A percentile compares a stretch with the other conserved stretches of the same genome.
Evolutionary conservation across 2,329 filamentous ascomycete genomes (phyloP).

Genomic region (Blastomyces gilchristii): DNA sequence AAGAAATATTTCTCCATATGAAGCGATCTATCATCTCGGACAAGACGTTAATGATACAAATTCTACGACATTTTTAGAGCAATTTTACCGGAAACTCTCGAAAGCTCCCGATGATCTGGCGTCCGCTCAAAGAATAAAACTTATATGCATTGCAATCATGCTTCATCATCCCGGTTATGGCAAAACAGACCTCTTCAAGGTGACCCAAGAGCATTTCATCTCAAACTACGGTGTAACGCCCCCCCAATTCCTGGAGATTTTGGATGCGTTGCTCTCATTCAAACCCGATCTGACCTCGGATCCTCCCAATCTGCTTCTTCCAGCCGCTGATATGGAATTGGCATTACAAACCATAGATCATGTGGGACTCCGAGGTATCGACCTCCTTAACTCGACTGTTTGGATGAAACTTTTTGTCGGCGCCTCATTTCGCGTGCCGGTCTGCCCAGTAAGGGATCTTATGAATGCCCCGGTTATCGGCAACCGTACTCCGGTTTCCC

Average conservation of each 20-base stretch:
- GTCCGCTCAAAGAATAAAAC: slow-evolving; percentile 25
- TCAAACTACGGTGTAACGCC: slow-evolving; percentile 29
- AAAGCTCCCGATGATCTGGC: slow-evolving; percentile 22
- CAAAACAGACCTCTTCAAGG: slow-evolving; percentile 24
- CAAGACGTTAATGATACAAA: slow-evolving; percentile 26
- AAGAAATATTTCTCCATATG: slow-evolving; percentile 23
- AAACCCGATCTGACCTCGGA: slow-evolving; percentile 13
- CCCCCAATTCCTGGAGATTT: slow-evolving; percentile 26
- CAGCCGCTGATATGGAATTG: slow-evolving; percentile 24
- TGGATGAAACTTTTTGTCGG: slow-evolving; percentile 36
- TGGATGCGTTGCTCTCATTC: slow-evolving; percentile 28
- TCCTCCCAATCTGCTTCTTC: slow-evolving; percentile 14
- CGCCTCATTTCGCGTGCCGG: slow-evolving; percentile 33
- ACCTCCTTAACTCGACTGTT: slow-evolving; percentile 38
- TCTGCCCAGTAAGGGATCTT: slow-evolving; percentile 27
- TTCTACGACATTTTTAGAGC: slow-evolving; percentile 36
- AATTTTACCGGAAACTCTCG: slow-evolving; percentile 29
- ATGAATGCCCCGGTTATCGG: slow-evolving; percentile 11
- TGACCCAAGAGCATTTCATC: slow-evolving; percentile 28
- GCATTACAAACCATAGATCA: slow-evolving; percentile 35
- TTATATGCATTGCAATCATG: slow-evolving; percentile 30
- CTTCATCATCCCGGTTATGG: slow-evolving; percentile 32
- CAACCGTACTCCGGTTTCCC: slow-evolving; percentile 9
- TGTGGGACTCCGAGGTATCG: slow-evolving; percentile 33
- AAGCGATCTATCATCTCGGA: slow-evolving; percentile 29